These are phyloP conservation scores for Xylaria sp. DNA, from an alignment of 2,329 filamentous ascomycete species.

Conservation along the genomic window DNA sequence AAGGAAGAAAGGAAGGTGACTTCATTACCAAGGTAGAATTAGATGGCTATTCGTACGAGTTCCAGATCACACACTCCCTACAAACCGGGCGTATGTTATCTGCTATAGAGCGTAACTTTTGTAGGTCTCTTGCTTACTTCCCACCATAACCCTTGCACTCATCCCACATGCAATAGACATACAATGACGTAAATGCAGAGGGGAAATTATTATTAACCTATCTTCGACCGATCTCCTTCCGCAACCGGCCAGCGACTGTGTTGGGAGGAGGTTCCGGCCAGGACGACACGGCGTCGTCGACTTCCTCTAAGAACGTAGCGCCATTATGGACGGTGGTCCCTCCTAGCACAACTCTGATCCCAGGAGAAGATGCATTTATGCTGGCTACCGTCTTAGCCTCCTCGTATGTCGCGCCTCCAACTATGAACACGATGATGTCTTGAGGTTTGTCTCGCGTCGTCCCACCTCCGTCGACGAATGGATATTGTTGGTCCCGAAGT, in stretches of 20 bases:
- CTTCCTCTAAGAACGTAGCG: slow-evolving; percentile 86
- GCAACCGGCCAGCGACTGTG: slow-evolving; percentile 70
- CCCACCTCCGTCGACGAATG: slow-evolving; percentile 89
- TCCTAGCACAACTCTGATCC: slow-evolving; percentile 87
- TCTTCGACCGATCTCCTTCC: slow-evolving; percentile 67
- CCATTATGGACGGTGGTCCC: slow-evolving; percentile 92
- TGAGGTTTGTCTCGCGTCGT: slow-evolving; percentile 94
- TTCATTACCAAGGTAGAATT: not conserved
- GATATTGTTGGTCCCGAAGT: slow-evolving; percentile 86
- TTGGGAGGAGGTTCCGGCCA: slow-evolving; percentile 79
- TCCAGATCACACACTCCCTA: not conserved
- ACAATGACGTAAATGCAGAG: not conserved
- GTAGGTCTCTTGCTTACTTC: not conserved
- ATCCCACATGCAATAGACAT: slow-evolving; percentile 13
- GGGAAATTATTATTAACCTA: slow-evolving; percentile 42
- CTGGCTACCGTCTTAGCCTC: slow-evolving; percentile 97
- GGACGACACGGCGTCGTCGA: slow-evolving; percentile 84
- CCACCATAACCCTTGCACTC: not conserved
- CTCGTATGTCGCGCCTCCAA: slow-evolving; percentile 94
- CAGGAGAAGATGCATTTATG: slow-evolving; percentile 89
- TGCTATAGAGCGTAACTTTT: not conserved
- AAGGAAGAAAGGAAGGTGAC: not conserved
- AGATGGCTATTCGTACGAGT: not conserved
- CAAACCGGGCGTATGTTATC: not conserved
- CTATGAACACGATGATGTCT: slow-evolving; percentile 93